Percentiles rank a stretch among this genome's conserved stretches.
phyloP scores from a whole-genome alignment of 208 protist genomes.

The Leptomonas seymouri region DNA sequence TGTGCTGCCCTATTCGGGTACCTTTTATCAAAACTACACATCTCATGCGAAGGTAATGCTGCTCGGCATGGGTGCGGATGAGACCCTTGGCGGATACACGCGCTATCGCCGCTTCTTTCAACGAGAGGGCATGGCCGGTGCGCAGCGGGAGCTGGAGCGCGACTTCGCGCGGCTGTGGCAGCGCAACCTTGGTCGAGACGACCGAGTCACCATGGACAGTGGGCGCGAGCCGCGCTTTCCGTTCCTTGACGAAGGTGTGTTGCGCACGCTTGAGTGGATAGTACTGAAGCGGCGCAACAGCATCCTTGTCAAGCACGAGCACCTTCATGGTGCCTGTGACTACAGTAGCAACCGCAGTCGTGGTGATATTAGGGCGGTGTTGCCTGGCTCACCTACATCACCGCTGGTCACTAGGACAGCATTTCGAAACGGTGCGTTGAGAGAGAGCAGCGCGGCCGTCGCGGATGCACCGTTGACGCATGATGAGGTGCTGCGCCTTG shows the following conservation, averaged over 20 bases:
- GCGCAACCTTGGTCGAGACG: constrained; percentile 96
- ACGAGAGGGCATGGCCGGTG: constrained; percentile 55
- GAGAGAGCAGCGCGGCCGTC: not conserved
- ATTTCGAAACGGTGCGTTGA: not conserved
- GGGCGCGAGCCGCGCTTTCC: constrained; percentile 93
- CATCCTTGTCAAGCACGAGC: constrained; percentile 17
- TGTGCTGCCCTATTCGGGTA: constrained; percentile 33
- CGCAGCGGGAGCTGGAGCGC: constrained; percentile 79
- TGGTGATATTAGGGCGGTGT: not conserved
- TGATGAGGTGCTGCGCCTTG: constrained; percentile 43
- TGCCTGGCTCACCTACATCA: not conserved
- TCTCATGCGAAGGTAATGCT: constrained; percentile 87
- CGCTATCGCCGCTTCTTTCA: constrained; percentile 91
- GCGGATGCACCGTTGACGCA: constrained; percentile 10
- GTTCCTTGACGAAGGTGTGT: constrained; percentile 94
- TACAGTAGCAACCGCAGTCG: not conserved
- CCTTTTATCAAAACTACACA: constrained; percentile 42
- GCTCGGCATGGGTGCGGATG: constrained; percentile 96
- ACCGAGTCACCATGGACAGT: constrained; percentile 93
- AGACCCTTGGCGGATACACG: constrained; percentile 96
- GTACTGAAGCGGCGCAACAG: constrained; percentile 53
- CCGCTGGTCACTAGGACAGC: not conserved
- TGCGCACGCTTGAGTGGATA: constrained; percentile 72
- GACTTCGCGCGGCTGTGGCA: constrained; percentile 94
- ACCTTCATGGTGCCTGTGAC: not conserved